phyloP scores from a whole-genome alignment of 1,284 basidiomycete genomes.

The Pseudomicrostroma phylloplanum region DNA sequence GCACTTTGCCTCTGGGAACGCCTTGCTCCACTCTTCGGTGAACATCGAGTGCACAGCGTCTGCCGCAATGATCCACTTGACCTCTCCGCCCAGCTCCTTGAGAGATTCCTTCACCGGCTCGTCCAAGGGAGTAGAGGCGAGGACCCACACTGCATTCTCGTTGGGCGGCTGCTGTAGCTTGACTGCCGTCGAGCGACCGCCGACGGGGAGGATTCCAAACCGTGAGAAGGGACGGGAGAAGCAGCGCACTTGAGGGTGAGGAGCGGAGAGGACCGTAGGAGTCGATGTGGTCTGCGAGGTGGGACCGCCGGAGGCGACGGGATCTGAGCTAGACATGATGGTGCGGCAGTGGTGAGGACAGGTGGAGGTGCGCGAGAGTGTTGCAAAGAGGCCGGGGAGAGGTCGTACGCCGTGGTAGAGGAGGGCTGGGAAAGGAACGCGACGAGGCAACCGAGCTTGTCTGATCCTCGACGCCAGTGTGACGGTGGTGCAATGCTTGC shows the following conservation, averaged over 20 bases:
- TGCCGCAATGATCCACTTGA: constrained; percentile 58
- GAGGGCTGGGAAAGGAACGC: too few relatives aligned
- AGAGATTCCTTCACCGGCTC: constrained; percentile 62
- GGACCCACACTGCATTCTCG: constrained; percentile 62
- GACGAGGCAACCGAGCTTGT: too few relatives aligned
- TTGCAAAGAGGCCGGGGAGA: too few relatives aligned
- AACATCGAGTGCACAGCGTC: constrained; percentile 55
- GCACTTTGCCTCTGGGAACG: constrained; percentile 44
- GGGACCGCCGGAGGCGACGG: too few relatives aligned
- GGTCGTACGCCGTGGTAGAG: too few relatives aligned
- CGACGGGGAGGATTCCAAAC: constrained; percentile 48
- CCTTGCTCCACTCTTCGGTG: constrained; percentile 44
- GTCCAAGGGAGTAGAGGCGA: constrained; percentile 76
- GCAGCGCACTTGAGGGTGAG: constrained; percentile 31
- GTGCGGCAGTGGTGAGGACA: too few relatives aligned
- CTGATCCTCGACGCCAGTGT: too few relatives aligned
- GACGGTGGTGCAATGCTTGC: too few relatives aligned
- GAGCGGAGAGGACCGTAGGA: neutral
- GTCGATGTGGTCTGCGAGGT: neutral
- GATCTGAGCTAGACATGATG: too few relatives aligned
- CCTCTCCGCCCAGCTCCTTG: constrained; percentile 64
- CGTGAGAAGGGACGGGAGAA: constrained; percentile 49
- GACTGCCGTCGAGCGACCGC: constrained; percentile 63
- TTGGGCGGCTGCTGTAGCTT: constrained; percentile 62
- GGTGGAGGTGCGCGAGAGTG: too few relatives aligned